phyloP scores from a whole-genome alignment of 1,139 yeast genomes.

The Geotrichum fermentans region DNA sequence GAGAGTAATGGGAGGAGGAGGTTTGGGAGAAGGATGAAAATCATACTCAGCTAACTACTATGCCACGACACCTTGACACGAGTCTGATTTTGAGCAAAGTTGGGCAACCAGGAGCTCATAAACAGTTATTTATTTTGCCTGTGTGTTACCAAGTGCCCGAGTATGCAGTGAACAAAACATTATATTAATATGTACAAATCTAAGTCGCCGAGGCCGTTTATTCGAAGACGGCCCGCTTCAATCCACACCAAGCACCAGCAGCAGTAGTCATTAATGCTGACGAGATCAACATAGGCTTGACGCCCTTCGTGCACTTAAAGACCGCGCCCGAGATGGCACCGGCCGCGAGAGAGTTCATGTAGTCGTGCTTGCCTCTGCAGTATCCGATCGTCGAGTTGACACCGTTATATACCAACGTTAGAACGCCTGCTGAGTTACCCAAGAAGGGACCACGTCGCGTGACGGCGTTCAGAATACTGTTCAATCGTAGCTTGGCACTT shows the following conservation, averaged over 20 bases:
- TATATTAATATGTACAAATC: background rate
- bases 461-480: slow-evolving; percentile 84
- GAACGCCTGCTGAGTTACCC: slow-evolving; percentile 92
- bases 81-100: background rate
- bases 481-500: slow-evolving; percentile 72
- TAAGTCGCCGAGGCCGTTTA: background rate
- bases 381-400: slow-evolving; percentile 76
- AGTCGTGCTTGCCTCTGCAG: slow-evolving; percentile 81
- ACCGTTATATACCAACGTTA: slow-evolving; percentile 82
- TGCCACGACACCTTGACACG: background rate
- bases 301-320: slow-evolving; percentile 79
- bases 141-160: too few species aligned
- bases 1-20: background rate
- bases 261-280: slow-evolving; percentile 82
- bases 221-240: slow-evolving; percentile 48
- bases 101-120: background rate
- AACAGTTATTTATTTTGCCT: too few species aligned
- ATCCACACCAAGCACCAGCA: slow-evolving; percentile 89
- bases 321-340: slow-evolving; percentile 93
- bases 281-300: slow-evolving; percentile 82
- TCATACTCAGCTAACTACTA: too few species aligned
- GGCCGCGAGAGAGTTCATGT: slow-evolving; percentile 72
- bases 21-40: background rate
- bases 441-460: slow-evolving; percentile 94
- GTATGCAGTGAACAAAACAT: too few species aligned